Evolutionary conservation across 768 basidiomycete species (phyloP).

Genomic region (Lentinula sp.): DNA sequence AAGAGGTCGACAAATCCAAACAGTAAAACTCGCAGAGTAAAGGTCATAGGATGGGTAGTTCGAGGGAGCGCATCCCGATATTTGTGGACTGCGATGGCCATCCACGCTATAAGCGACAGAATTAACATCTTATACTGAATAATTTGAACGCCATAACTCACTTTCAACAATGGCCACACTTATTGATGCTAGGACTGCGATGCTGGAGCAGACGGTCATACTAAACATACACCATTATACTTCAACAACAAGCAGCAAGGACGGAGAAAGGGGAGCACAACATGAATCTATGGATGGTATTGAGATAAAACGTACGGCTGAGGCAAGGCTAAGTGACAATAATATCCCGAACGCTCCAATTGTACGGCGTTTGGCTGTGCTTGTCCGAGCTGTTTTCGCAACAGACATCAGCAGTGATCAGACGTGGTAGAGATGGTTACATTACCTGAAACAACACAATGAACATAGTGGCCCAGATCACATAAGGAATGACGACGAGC

Average conservation of each 20-base stretch:
- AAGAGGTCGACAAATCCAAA: slow-evolving; percentile 3
- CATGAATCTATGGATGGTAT: background rate
- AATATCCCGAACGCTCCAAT: background rate
- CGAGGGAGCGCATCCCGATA: background rate
- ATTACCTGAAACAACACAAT: background rate
- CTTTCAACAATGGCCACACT: background rate
- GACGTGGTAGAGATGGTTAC: background rate
- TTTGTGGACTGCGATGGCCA: background rate
- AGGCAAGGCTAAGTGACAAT: background rate
- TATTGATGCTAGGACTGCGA: background rate
- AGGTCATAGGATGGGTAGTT: background rate
- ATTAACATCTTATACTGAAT: background rate
- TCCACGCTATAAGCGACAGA: background rate
- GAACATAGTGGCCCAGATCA: background rate
- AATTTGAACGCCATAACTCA: background rate
- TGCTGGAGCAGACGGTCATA: background rate
- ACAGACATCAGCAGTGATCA: background rate
- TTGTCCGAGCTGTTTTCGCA: background rate
- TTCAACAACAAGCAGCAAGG: background rate
- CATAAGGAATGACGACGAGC: background rate
- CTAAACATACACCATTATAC: background rate
- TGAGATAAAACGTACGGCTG: background rate
- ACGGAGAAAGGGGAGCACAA: background rate
- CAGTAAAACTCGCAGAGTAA: background rate
- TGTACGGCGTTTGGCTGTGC: background rate